Conservation (phyloP, 805 yeast species). For the Starmerella ratchasimensis region DNA sequence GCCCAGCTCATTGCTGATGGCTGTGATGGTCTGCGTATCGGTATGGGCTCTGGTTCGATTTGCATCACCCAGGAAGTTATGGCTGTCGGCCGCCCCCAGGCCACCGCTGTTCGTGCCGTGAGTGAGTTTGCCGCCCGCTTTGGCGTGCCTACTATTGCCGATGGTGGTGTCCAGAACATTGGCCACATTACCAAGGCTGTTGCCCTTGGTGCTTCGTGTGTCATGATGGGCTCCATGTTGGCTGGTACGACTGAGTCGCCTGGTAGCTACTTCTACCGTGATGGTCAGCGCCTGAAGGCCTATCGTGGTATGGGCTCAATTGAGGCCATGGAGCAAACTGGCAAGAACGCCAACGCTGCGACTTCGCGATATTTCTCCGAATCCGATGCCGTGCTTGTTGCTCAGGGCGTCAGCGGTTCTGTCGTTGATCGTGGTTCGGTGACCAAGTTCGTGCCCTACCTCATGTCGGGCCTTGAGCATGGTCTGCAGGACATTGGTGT, state of each 20-base stretch:
- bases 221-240: constrained; percentile 99
- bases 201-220: constrained; percentile 91
- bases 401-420: constrained; percentile 97
- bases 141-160: constrained; percentile 98
- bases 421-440: constrained; percentile 95
- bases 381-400: constrained; percentile 87
- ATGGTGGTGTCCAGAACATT: constrained; percentile 97
- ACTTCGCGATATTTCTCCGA: constrained; percentile 97
- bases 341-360: constrained; percentile 84
- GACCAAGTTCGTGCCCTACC: constrained; percentile 84
- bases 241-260: constrained; percentile 99
- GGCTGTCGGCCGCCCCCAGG: constrained; percentile 99
- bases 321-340: constrained; percentile 93
- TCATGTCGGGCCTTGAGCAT: constrained; percentile 91
- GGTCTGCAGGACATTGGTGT: constrained; percentile 98
- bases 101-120: constrained; percentile 93
- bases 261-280: constrained; percentile 94
- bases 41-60: constrained; percentile 99
- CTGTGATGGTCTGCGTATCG: constrained; percentile 95
- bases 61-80: constrained; percentile 99
- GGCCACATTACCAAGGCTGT: constrained; percentile 96
- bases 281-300: constrained; percentile 91
- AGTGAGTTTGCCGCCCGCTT: constrained; percentile 86
- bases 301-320: constrained; percentile 99
- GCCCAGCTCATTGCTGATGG: constrained; percentile 90